These are phyloP conservation scores for Cutaneotrichosporon spelunceum DNA, from an alignment of 1,284 basidiomycete species.

Conservation along the genomic window DNA sequence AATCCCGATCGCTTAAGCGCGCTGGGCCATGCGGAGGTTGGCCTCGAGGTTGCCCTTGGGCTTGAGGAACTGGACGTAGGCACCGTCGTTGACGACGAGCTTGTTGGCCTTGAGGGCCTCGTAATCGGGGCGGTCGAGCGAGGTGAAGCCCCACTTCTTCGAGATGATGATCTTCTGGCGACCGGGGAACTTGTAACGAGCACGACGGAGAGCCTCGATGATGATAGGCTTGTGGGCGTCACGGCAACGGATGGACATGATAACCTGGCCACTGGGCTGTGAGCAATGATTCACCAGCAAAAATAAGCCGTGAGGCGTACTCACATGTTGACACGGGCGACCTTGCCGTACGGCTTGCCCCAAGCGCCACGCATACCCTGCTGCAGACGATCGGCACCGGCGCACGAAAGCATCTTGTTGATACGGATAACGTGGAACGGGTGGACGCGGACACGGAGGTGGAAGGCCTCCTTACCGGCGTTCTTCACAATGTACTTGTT, in stretches of 20 bases:
- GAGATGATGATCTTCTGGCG: conserved; percentile 98
- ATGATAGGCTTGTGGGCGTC: conserved; percentile 83
- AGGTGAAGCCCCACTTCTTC: conserved; percentile 98
- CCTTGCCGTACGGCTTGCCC: conserved; percentile 91
- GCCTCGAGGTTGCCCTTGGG: conserved; percentile 77
- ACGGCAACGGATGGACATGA: conserved; percentile 92
- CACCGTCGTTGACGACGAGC: conserved; percentile 67
- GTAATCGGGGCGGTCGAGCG: conserved; percentile 88
- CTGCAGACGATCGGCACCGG: conserved; percentile 94
- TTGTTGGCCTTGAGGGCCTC: conserved; percentile 82
- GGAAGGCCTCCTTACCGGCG: conserved; percentile 98
- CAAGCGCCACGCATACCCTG: conserved; percentile 99
- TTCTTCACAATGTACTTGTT: conserved; percentile 99
- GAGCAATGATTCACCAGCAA: background rate
- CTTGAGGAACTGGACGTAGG: conserved; percentile 73
- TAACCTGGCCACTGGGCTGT: conserved; percentile 84
- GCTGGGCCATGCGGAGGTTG: conserved; percentile 79
- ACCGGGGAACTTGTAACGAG: conserved; percentile 99
- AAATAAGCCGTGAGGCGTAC: conserved; percentile 12
- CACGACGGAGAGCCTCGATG: conserved; percentile 93
- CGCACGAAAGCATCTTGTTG: conserved; percentile 99
- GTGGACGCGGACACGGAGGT: conserved; percentile 93
- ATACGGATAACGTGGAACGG: conserved; percentile 98
- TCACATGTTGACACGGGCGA: conserved; percentile 52
- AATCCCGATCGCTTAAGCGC: conserved; percentile 55